Percentiles rank a stretch among this genome's conserved stretches.
Evolutionary conservation across 495 filamentous ascomycete species (phyloP).

Genomic region (Jackrogersella multiformis): DNA sequence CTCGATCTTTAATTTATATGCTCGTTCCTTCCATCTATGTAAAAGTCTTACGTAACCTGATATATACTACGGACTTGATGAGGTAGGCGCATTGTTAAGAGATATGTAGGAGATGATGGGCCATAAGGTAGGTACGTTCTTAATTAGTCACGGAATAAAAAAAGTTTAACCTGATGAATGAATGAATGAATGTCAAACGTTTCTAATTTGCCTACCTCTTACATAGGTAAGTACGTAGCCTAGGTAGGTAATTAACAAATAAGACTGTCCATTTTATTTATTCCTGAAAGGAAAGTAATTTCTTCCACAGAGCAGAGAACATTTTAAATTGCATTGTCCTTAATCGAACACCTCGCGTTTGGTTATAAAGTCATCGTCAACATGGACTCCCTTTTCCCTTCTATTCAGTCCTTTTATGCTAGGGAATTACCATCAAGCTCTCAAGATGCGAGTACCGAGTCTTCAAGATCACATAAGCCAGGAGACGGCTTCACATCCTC

Average conservation of each 20-base stretch:
- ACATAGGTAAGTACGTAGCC: too few species aligned
- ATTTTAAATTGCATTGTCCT: not conserved
- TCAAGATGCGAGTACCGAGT: constrained; percentile 16
- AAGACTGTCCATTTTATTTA: too few species aligned
- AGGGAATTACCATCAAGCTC: constrained; percentile 37
- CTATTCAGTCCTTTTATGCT: constrained; percentile 65
- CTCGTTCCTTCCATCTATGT: not conserved
- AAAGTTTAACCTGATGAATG: too few species aligned
- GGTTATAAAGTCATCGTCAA: not conserved
- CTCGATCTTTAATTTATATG: not conserved
- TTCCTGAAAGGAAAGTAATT: not conserved
- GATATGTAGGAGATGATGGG: too few species aligned
- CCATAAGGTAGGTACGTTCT: too few species aligned
- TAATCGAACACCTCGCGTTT: not conserved
- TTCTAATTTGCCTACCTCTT: too few species aligned
- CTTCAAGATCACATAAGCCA: not conserved
- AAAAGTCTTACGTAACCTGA: not conserved
- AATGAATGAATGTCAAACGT: too few species aligned
- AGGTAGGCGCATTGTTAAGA: too few species aligned
- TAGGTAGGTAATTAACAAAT: too few species aligned
- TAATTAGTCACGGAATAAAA: too few species aligned
- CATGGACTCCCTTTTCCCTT: constrained; percentile 53
- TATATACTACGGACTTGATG: too few species aligned
- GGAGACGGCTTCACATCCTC: constrained; percentile 63
- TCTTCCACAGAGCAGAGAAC: not conserved